Base-by-base conservation (phyloP, 176 grass and related monocot species). In the Coix lacrymajobi region DNA sequence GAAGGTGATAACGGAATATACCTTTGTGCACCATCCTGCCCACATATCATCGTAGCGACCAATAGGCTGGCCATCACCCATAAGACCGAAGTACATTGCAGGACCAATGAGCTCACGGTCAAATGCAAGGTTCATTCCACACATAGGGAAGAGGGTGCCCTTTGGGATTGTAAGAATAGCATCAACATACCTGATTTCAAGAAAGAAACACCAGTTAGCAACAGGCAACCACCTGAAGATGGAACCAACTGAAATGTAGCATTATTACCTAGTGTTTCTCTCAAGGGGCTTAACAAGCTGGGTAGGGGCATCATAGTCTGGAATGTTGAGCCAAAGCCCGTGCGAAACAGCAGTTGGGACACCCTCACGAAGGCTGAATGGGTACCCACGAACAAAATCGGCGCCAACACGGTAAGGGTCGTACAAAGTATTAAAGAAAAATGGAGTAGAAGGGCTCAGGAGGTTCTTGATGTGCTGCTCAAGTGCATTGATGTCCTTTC, bases 21-120 rank as follows among this genome's bases (percentile, higher is more conserved):
- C 91, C 91, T 93, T 93, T 38, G 69, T 83, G 75, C 91, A 93
- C 91, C 91, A 93, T 68, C 91, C 91, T 7, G 91, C 88, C 91
- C 91, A 93, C 91, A 93, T 93, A 68, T 93, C 91, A 5, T 93
- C 91, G 30, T 93, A 93, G 44, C 91, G 91, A 37, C 88, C 88
- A 77, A 93, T 90, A 68, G 91, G 91, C 79, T 93, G 91, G 57
- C 85, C 88, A 77, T 93, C 88, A 76, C 91, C 91, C 91, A 90
- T 93, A 73, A 93, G 91, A 76, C 91, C 88, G 0, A 93, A 93
- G 71, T 93, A 93, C 91, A 93, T 93, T 1, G 91, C 91, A 83
- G 91, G 88, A 69, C 91, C 91, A 83, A 93, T 93, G 69, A 93
- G 85, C 69, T 93, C 91, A 73, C 91, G 91, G 45, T 93, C 78